phyloP scores from a whole-genome alignment of 2,329 filamentous ascomycete species.

The Aspergillus sp. region DNA sequence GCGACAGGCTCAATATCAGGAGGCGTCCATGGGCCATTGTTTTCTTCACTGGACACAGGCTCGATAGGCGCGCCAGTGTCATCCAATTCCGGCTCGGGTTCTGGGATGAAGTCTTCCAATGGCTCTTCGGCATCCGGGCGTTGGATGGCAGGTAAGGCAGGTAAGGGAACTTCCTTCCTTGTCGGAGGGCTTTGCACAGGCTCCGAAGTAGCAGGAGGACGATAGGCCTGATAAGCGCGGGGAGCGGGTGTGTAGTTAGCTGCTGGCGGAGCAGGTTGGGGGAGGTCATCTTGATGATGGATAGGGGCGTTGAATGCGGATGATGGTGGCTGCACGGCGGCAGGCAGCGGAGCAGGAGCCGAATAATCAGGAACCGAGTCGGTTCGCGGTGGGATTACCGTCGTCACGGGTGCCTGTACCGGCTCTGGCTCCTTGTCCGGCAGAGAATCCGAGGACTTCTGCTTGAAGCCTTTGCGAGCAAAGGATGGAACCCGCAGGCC shows the following conservation, averaged over 20 bases:
- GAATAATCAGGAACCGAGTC: constrained; percentile 13
- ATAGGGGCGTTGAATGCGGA: neutral
- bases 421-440: constrained; percentile 23
- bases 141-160: constrained; percentile 17
- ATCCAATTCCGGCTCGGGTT: constrained; percentile 26
- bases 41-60: constrained; percentile 21
- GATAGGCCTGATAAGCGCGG: constrained; percentile 7
- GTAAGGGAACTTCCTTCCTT: constrained; percentile 16
- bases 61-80: constrained; percentile 22
- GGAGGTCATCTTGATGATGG: neutral
- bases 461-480: constrained; percentile 32
- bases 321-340: constrained; percentile 12
- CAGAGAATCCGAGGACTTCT: constrained; percentile 29
- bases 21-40: constrained; percentile 27
- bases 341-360: neutral
- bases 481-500: constrained; percentile 38
- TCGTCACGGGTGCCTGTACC: constrained; percentile 14
- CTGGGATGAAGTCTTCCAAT: constrained; percentile 38
- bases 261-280: neutral
- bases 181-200: constrained; percentile 13
- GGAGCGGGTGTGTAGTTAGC: constrained; percentile 1
- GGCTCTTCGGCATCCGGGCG: constrained; percentile 23
- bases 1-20: constrained; percentile 38
- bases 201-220: neutral
- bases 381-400: constrained; percentile 9